phyloP scores from a whole-genome alignment of 495 filamentous ascomycete species.

The Podospora sp. region DNA sequence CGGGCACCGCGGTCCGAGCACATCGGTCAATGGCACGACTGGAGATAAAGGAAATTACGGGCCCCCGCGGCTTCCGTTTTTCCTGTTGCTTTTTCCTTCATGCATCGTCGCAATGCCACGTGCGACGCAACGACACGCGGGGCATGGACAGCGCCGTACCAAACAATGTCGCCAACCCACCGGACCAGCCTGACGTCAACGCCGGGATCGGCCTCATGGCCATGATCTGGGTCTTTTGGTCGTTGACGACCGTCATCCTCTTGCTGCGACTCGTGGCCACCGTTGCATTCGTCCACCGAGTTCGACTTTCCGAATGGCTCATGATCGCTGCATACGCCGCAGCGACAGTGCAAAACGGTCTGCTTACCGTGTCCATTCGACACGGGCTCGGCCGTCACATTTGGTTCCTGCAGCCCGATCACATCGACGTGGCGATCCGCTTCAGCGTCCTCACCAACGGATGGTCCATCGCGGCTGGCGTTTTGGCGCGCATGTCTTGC shows the following conservation, averaged over 20 bases:
- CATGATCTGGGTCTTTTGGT: not conserved
- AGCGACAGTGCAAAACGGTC: not conserved
- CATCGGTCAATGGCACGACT: too few species aligned
- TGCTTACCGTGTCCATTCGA: not conserved
- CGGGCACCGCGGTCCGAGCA: too few species aligned
- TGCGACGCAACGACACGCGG: too few species aligned
- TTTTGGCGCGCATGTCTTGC: not conserved
- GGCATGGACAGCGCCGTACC: too few species aligned
- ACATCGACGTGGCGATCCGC: not conserved
- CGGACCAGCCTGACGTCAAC: not conserved
- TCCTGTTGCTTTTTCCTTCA: too few species aligned
- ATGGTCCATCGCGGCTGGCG: not conserved
- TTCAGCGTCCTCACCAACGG: not conserved
- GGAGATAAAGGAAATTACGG: too few species aligned
- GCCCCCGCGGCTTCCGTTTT: too few species aligned
- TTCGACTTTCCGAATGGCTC: not conserved
- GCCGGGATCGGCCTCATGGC: not conserved
- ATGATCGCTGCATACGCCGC: not conserved
- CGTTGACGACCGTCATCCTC: not conserved
- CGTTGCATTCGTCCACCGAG: not conserved
- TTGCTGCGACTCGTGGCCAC: not conserved
- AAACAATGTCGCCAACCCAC: too few species aligned
- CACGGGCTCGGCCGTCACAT: not conserved
- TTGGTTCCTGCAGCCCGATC: not conserved
- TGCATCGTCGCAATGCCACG: too few species aligned